Base-by-base conservation (phyloP, 768 basidiomycete species). In the Tricholomella constricta region DNA sequence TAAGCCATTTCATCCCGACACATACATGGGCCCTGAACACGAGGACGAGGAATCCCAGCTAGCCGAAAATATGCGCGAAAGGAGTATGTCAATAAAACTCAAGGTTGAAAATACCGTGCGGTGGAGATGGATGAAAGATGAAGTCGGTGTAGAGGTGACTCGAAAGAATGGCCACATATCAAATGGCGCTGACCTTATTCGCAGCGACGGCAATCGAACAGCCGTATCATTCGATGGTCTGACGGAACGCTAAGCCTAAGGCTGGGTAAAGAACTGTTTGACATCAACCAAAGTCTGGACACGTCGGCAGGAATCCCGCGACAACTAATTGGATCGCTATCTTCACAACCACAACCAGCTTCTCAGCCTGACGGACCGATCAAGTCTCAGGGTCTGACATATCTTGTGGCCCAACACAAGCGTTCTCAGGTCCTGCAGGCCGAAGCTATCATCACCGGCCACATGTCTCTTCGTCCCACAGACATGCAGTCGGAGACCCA, bases 51-150 rank as follows among this genome's bases (percentile, higher is more conserved):
- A 86, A 44, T 62, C 73, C 14, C 76, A 79, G 26, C 75, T 81
- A 46, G 78, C 74, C 9, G 85, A 85, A 51, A 83, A 78, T 12
- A 69, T 85, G 20, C 83, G 85, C 48, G 88, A 91, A 69, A 86
- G 86, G 70, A 88, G 87, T 51, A 90, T 89, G 85, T 79, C 83
- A 38, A 86, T 91, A 63, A 93, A 91, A 66, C 80, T 91, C 44
- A 88, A 90, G 60, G 91, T 97, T 7, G 91, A 94, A 75, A 97
- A 97, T 68, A 95, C 94, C 5, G 79, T 98, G 17, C 82, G 97
- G 34, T 99, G 97, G 97, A 84, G 87, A 61, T 99, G 97, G 97
- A 78, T 78, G 1, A 89, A 88, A 66, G 89, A 90, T 58, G 80
- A 80, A 51, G 73, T 78, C 35, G 91, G 87, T 6, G 73, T 83